A percentile compares a stretch with the other conserved stretches of the same genome.
Evolutionary conservation across 331 rosid genomes (phyloP).

Genomic region (Stylosanthes scabra): DNA sequence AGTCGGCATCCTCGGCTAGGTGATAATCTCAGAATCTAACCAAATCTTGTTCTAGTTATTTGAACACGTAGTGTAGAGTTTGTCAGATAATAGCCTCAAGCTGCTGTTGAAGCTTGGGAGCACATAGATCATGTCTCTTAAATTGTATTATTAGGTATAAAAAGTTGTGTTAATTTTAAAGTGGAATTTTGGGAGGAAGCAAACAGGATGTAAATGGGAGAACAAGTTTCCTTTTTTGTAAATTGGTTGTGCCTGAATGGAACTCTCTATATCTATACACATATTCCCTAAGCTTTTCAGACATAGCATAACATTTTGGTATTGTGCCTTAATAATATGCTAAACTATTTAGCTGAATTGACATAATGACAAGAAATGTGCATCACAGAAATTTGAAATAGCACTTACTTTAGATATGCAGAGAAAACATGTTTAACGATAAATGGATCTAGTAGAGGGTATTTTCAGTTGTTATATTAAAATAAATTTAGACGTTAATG

Average conservation of each 20-base stretch:
- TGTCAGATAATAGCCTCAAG: slow-evolving; percentile 32
- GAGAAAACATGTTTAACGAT: too few relatives aligned
- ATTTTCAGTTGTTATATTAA: too few relatives aligned
- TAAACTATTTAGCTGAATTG: not conserved
- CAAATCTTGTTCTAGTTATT: slow-evolving; percentile 37
- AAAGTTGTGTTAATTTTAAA: slow-evolving; percentile 38
- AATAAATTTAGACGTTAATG: too few relatives aligned
- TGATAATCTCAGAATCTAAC: slow-evolving; percentile 38
- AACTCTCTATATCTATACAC: slow-evolving; percentile 4
- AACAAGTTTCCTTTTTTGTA: slow-evolving; percentile 47
- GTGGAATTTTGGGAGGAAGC: slow-evolving; percentile 48
- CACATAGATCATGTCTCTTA: slow-evolving; percentile 27
- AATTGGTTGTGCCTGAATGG: slow-evolving; percentile 39
- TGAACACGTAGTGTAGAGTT: slow-evolving; percentile 47
- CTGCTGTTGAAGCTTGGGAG: slow-evolving; percentile 40
- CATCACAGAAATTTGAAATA: not conserved
- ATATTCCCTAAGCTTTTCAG: not conserved
- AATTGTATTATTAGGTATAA: slow-evolving; percentile 33
- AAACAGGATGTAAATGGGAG: slow-evolving; percentile 63
- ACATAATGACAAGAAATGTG: not conserved
- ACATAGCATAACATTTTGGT: not conserved
- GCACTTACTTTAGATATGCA: too few relatives aligned
- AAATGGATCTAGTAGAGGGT: too few relatives aligned
- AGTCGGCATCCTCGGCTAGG: slow-evolving; percentile 55
- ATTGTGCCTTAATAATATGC: not conserved